Base-by-base conservation (phyloP, 495 filamentous ascomycete genomes). In the Tuber aestivum region DNA sequence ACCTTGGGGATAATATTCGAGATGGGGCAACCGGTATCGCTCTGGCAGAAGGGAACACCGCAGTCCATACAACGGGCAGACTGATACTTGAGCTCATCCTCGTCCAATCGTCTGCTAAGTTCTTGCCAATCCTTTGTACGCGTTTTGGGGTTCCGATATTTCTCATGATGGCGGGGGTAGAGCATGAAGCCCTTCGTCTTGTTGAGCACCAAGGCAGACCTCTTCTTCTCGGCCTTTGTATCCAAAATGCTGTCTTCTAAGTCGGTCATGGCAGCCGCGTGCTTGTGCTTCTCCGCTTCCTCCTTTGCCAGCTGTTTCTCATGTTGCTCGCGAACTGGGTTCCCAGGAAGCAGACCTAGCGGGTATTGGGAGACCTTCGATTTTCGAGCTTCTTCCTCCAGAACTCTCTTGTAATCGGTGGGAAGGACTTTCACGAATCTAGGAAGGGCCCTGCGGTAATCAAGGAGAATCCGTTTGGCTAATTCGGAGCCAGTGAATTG, bases 151-250 rank as follows among this genome's bases (percentile, higher is more conserved):
- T 89, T 91, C 78, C 96, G 93, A 83, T 99, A 99, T 85, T 97
- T 97, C 87, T 99, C 95, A 38, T 90, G 90, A 68, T 94, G 93
- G 48, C 95, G 92, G 83, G 92, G 89, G 86, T 99, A 99, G 85
- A 97, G 97, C 95, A 97, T 99, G 88, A 99, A 99, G 68, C 95
- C 95, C 72, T 90, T 90, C 2, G 95, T 99, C 89, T 99, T 99
- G 86, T 99, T 96, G 70, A 99, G 87, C 38, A 99, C 93, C 35
- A 98, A 87, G 20, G 94, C 93, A 48, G 92, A 91, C 80, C 94
- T 93, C 87, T 96, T 97, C 89, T 98, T 97, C 87, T 95, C 93
- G 2, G 92, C 89, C 82, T 93, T 92, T 27, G 87, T 89, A 83
- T 98, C 94, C 37, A 89, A 90, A 56, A 99, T 87, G 78, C 92